A percentile compares a stretch with the other conserved stretches of the same genome.
phyloP scores from a whole-genome alignment of 2,329 filamentous ascomycete species.

The Colletotrichum musae region DNA sequence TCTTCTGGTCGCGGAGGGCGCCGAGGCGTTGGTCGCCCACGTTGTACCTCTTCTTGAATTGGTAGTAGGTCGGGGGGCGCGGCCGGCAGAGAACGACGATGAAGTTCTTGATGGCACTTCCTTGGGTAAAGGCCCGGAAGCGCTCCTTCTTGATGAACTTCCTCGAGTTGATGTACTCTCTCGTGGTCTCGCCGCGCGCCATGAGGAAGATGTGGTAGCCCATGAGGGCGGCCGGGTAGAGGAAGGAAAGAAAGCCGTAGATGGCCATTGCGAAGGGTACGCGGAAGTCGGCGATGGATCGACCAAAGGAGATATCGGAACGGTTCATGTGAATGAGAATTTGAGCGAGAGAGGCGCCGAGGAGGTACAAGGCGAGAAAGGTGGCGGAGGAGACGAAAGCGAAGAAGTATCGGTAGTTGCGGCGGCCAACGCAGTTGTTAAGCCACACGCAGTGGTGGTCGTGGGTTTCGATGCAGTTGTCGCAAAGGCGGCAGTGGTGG shows the following conservation, averaged over 20 bases:
- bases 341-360: constrained; percentile 85
- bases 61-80: constrained; percentile 88
- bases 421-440: constrained; percentile 96
- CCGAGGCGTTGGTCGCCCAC: constrained; percentile 90
- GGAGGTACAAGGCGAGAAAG: constrained; percentile 80
- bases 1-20: constrained; percentile 58
- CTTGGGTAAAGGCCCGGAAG: constrained; percentile 90
- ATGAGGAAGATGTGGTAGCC: constrained; percentile 94
- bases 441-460: constrained; percentile 99
- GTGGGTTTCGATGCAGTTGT: constrained; percentile 97
- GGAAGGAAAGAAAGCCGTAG: constrained; percentile 80
- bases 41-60: constrained; percentile 83
- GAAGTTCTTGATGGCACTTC: constrained; percentile 83
- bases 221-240: constrained; percentile 88
- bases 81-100: constrained; percentile 85
- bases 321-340: constrained; percentile 79
- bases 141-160: constrained; percentile 95
- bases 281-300: constrained; percentile 78
- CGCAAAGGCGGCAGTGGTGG: constrained; percentile 96
- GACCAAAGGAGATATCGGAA: constrained; percentile 76
- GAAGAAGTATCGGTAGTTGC: constrained; percentile 99
- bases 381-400: constrained; percentile 88
- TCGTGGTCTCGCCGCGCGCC: constrained; percentile 91
- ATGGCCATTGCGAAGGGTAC: constrained; percentile 92
- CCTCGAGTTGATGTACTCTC: constrained; percentile 95